Evolutionary conservation across 805 yeast species (phyloP).

Genomic region (Nakazawaea populi): DNA sequence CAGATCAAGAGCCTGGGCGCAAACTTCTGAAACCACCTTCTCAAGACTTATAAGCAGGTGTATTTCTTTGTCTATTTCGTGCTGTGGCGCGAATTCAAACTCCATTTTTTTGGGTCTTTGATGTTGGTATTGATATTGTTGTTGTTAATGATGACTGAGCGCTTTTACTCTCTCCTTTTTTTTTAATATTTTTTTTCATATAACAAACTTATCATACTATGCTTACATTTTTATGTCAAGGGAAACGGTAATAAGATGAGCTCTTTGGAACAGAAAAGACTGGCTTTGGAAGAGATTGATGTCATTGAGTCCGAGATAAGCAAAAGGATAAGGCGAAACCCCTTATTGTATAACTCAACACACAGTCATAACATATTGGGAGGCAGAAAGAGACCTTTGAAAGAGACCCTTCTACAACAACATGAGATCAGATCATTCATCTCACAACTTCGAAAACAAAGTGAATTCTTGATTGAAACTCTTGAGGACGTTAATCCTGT

Average conservation of each 20-base stretch:
- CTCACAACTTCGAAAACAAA: constrained; percentile 34
- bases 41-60: not conserved
- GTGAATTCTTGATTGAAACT: constrained; percentile 16
- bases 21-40: not conserved
- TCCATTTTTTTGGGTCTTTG: not conserved
- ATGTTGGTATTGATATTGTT: not conserved
- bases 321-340: constrained; percentile 56
- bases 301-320: constrained; percentile 62
- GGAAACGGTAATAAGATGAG: constrained; percentile 9
- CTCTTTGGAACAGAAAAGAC: constrained; percentile 31
- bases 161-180: not conserved
- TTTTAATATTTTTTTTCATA: not conserved
- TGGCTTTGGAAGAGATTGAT: constrained; percentile 58
- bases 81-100: not conserved
- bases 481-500: constrained; percentile 15
- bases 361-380: constrained; percentile 23
- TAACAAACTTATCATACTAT: too few species aligned
- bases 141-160: not conserved
- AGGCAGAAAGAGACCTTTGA: constrained; percentile 34
- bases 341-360: constrained; percentile 37
- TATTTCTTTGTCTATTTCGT: constrained; percentile 2
- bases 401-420: constrained; percentile 54
- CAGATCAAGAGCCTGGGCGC: not conserved
- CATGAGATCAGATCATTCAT: constrained; percentile 58
- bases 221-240: too few species aligned